phyloP scores from a whole-genome alignment of 805 yeast genomes.

The Zygotorulaspora florentina region DNA sequence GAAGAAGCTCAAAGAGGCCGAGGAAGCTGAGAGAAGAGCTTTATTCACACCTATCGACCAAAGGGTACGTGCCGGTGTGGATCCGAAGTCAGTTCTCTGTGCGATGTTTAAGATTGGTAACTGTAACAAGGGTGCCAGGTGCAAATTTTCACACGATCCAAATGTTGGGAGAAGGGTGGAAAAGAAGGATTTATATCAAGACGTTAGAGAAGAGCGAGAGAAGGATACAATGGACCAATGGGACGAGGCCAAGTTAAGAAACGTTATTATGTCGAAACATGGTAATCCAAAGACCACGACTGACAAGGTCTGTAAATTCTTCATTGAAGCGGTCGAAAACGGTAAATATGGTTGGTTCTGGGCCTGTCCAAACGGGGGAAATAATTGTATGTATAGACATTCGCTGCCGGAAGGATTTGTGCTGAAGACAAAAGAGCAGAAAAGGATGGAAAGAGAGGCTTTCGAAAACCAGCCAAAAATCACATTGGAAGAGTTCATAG shows the following conservation, averaged over 20 bases:
- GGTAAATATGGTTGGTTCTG: conserved; percentile 99
- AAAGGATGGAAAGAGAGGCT: conserved; percentile 81
- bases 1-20: conserved; percentile 87
- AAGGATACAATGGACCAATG: conserved; percentile 90
- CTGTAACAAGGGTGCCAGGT: conserved; percentile 75
- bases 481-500: conserved; percentile 92
- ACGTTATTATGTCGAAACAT: conserved; percentile 83
- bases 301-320: conserved; percentile 87
- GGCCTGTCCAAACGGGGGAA: conserved; percentile 94
- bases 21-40: conserved; percentile 81
- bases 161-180: conserved; percentile 80
- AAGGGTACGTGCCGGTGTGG: conserved; percentile 94
- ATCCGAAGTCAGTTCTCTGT: conserved; percentile 91
- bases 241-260: conserved; percentile 93
- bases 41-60: conserved; percentile 69
- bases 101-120: conserved; percentile 80
- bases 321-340: conserved; percentile 95
- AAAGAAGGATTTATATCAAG: conserved; percentile 90
- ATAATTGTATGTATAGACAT: conserved; percentile 89
- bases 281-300: conserved; percentile 94
- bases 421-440: conserved; percentile 94
- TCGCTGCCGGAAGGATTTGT: conserved; percentile 96
- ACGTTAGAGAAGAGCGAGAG: conserved; percentile 66
- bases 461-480: conserved; percentile 81
- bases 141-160: conserved; percentile 92